Evolutionary conservation across 2,329 filamentous ascomycete species (phyloP).

Genomic region (Phyllosticta ampelicida): DNA sequence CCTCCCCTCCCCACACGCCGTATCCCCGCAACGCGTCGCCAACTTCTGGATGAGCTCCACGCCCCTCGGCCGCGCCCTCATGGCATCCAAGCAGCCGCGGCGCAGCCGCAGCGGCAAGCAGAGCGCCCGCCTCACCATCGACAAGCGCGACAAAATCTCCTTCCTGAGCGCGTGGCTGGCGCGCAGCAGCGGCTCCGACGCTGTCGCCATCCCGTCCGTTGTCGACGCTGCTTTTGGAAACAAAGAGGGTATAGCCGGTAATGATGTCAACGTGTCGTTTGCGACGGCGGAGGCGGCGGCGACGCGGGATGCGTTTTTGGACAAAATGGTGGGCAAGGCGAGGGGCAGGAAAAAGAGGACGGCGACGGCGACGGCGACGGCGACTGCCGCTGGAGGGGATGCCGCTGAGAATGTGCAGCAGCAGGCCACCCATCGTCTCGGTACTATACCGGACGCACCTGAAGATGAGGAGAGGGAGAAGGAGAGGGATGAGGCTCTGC

Average conservation of each 20-base stretch:
- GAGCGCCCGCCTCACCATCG: slow-evolving; percentile 27
- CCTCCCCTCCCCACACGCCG: slow-evolving; percentile 16
- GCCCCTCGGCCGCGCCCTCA: slow-evolving; percentile 1
- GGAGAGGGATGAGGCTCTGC: too few relatives aligned
- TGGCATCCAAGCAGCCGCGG: background rate
- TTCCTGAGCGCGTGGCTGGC: slow-evolving; percentile 36
- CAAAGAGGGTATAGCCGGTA: background rate
- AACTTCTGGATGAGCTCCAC: slow-evolving; percentile 22
- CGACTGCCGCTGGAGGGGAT: background rate
- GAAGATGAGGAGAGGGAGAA: too few relatives aligned
- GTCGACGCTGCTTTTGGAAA: background rate
- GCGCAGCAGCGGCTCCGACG: slow-evolving; percentile 6
- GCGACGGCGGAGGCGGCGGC: background rate
- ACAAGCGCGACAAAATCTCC: slow-evolving; percentile 52
- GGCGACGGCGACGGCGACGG: background rate
- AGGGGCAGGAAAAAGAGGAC: slow-evolving; percentile 3
- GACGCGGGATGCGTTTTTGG: slow-evolving; percentile 7
- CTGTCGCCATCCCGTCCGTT: background rate
- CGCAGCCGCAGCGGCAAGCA: slow-evolving; percentile 21
- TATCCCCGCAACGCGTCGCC: slow-evolving; percentile 29
- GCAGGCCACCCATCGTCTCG: too few relatives aligned
- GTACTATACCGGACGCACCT: too few relatives aligned
- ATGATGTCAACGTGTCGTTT: slow-evolving; percentile 2
- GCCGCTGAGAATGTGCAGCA: background rate
- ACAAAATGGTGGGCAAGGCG: slow-evolving; percentile 6